Evolutionary conservation across 306 rosid species (phyloP), one percentile per base, ranked within the genome.

Genomic region (Luffa acutangula): DNA sequence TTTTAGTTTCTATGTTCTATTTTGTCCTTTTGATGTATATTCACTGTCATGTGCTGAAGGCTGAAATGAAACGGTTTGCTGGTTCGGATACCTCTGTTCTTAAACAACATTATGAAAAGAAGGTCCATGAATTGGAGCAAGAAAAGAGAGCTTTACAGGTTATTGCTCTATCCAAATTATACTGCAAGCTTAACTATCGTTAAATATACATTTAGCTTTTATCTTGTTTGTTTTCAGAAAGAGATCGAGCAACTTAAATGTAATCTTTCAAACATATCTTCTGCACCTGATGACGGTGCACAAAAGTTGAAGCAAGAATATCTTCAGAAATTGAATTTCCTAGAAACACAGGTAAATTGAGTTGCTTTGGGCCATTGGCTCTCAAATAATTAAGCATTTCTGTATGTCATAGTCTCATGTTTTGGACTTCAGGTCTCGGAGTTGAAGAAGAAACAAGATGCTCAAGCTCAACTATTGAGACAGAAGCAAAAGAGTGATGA

Each of bases 401-500:
- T 77, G 21, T 53, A 81, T 59, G 75, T 78, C 9, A 37, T 36
- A 69, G 77, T 62, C 87, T 87, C 59, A 85, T 60, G 8, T 34
- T 76, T 88, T 85, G 12, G 73, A 82, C 83, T 85, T 81, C 80
- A 96, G 99, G 97, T 93, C 49, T 81, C 89, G 12, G 98, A 88
- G 77, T 83, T 96, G 84, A 96, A 91, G 83, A 93, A 90, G 88
- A 93, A 93, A 49, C 97, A 96, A 76, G 99, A 91, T 76, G 97
- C 94, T 71, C 99, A 96, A 73, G 94, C 97, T 84, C 98, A 93
- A 79, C 77, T 90, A 20, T 49, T 93, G 83, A 88, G 80, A 80
- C 99, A 96, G 86, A 96, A 96, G 71, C 93, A 93, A 79, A 96
- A 85, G 78, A 90, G 93, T 78, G 99, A 96, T 5, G 99, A 96